Conservation (phyloP, 148 eudicot species). For the Chenopodium berlandieri region DNA sequence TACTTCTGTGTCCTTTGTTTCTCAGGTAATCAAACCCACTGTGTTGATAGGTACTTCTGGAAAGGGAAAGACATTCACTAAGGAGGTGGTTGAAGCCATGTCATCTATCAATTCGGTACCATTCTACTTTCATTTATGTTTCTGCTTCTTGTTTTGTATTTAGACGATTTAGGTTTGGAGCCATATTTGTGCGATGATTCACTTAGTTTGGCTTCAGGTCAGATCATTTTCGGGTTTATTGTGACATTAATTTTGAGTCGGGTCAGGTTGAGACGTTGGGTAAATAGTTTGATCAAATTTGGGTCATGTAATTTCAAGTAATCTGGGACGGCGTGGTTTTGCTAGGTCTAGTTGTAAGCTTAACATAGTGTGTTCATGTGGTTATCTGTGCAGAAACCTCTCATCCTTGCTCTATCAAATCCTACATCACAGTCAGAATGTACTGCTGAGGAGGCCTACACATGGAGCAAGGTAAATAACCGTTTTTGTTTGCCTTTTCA, state of each 20-base stretch:
- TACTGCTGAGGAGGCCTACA: conserved; percentile 94
- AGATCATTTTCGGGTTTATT: not conserved
- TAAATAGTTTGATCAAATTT: not conserved
- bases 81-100: conserved; percentile 87
- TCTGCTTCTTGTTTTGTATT: conserved; percentile 9
- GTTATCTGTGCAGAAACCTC: conserved; percentile 66
- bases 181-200: not conserved
- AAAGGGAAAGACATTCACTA: conserved; percentile 73
- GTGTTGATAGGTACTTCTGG: conserved; percentile 92
- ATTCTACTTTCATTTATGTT: conserved; percentile 1
- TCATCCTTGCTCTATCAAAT: conserved; percentile 87
- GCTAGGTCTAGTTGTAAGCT: not conserved
- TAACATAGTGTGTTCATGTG: not conserved
- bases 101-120: conserved; percentile 62
- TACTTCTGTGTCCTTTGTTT: not conserved
- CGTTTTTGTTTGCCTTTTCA: not conserved
- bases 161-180: not conserved
- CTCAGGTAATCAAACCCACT: conserved; percentile 75
- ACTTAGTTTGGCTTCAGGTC: not conserved
- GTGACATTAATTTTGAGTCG: not conserved
- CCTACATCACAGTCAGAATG: conserved; percentile 95
- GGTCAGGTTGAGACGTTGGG: not conserved
- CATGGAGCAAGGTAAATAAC: conserved; percentile 69
- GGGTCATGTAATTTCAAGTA: not conserved
- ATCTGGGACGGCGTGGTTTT: not conserved